Evolutionary conservation across 2,329 filamentous ascomycete species (phyloP).

Genomic region (Venturia aucupariae): DNA sequence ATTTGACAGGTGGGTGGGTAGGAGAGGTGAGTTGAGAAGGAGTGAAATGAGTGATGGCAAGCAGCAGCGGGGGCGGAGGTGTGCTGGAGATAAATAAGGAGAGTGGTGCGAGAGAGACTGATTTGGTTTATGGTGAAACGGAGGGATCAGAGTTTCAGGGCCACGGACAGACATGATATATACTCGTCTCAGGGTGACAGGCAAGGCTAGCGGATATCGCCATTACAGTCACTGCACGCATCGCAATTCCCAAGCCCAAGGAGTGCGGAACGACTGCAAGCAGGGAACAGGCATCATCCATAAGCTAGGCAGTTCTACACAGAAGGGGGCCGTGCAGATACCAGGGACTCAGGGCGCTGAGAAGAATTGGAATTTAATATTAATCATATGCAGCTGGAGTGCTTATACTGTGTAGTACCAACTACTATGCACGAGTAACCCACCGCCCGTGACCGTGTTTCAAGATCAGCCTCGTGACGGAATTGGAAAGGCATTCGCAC

Average conservation of each 20-base stretch:
- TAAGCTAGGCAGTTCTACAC: too few species aligned
- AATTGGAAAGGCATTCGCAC: neutral
- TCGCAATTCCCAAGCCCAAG: neutral
- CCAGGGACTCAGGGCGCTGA: neutral
- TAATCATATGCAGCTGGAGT: too few species aligned
- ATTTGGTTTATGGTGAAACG: neutral
- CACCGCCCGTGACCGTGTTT: neutral
- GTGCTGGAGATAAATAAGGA: neutral
- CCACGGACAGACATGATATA: neutral
- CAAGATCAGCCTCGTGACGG: neutral
- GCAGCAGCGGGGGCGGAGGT: neutral
- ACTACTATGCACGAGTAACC: too few species aligned
- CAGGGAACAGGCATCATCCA: neutral
- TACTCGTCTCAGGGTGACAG: neutral
- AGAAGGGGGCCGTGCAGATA: neutral
- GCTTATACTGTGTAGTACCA: too few species aligned
- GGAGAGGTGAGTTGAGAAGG: neutral
- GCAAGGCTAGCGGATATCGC: slow-evolving; percentile 4
- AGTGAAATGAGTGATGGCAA: too few species aligned
- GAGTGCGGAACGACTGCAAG: neutral
- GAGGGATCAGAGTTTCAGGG: neutral
- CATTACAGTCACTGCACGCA: slow-evolving; percentile 1
- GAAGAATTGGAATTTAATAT: slow-evolving; percentile 1
- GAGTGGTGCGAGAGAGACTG: neutral
- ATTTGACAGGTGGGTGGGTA: neutral